Evolutionary conservation across 352 stramenopile genomes (phyloP).

Genomic region (Phytophthora chlamydospora): DNA sequence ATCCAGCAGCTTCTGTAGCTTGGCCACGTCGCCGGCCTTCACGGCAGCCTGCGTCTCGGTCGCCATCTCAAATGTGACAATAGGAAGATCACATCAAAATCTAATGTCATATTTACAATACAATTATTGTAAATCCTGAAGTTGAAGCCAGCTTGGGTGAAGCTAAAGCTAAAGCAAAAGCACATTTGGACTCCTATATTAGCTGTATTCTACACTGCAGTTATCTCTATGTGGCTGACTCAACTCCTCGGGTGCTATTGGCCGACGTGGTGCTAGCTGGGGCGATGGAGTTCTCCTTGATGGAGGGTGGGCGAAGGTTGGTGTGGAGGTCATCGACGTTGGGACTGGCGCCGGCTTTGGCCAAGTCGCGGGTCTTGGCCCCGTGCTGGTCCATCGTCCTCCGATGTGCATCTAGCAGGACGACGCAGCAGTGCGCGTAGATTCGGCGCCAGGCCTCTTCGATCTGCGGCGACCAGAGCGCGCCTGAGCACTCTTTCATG

Average conservation of each 20-base stretch:
- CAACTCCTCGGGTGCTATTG: not conserved
- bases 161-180: not conserved
- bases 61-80: conserved; percentile 21
- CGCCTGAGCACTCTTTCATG: conserved; percentile 63
- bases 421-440: conserved; percentile 38
- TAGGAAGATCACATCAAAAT: too few relatives aligned
- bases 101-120: not conserved
- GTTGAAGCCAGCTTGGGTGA: too few relatives aligned
- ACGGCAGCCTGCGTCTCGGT: conserved; percentile 35
- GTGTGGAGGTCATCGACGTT: conserved; percentile 16
- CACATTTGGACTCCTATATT: too few relatives aligned
- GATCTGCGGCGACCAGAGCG: conserved; percentile 46
- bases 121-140: not conserved
- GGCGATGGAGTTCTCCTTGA: conserved; percentile 26
- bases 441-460: conserved; percentile 49
- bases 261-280: conserved; percentile 3
- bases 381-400: conserved; percentile 8
- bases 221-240: conserved; percentile 2
- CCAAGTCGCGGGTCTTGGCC: not conserved
- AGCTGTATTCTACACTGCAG: too few relatives aligned
- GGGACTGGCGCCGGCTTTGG: conserved; percentile 10
- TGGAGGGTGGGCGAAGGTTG: conserved; percentile 11
- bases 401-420: conserved; percentile 10
- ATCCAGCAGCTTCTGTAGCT: conserved; percentile 41
- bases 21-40: conserved; percentile 34